A percentile compares a stretch with the other conserved stretches of the same genome.
Evolutionary conservation across 352 stramenopile genomes (phyloP).

Genomic region (Blastocystis hominis): DNA sequence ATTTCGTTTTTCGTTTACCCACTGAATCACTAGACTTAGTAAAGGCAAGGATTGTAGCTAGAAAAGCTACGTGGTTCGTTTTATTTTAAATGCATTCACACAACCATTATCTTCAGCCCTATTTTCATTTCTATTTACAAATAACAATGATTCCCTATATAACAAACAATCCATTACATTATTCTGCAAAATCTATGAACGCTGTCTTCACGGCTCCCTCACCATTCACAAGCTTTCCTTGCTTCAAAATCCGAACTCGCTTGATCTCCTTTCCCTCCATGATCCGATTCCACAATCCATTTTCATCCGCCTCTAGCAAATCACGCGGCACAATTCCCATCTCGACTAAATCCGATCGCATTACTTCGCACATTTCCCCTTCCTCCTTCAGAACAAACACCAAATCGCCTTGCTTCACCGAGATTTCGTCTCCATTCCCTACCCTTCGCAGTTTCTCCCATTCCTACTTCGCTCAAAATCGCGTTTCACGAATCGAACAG

Average conservation of each 20-base stretch:
- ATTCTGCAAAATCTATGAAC: background rate
- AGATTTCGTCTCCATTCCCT: background rate
- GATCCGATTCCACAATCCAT: background rate
- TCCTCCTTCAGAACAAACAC: background rate
- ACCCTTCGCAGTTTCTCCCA: background rate
- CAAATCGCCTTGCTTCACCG: background rate
- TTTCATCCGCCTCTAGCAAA: background rate
- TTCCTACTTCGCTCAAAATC: background rate
- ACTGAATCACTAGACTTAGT: too few relatives aligned
- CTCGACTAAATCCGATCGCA: slow-evolving; percentile 4
- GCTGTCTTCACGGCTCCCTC: background rate
- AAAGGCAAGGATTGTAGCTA: too few relatives aligned
- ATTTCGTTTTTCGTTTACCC: too few relatives aligned
- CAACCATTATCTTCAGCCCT: too few relatives aligned
- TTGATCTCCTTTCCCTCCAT: background rate
- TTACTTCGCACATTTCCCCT: slow-evolving; percentile 5
- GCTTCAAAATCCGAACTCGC: background rate
- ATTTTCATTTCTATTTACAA: too few relatives aligned
- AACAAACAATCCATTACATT: background rate
- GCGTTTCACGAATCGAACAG: background rate
- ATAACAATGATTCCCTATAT: background rate
- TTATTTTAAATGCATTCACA: too few relatives aligned
- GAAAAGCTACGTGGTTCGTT: too few relatives aligned
- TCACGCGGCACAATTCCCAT: background rate
- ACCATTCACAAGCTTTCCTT: background rate